Base-by-base conservation (phyloP, 164 flowering plant genomes). In the Akebia trifoliata region DNA sequence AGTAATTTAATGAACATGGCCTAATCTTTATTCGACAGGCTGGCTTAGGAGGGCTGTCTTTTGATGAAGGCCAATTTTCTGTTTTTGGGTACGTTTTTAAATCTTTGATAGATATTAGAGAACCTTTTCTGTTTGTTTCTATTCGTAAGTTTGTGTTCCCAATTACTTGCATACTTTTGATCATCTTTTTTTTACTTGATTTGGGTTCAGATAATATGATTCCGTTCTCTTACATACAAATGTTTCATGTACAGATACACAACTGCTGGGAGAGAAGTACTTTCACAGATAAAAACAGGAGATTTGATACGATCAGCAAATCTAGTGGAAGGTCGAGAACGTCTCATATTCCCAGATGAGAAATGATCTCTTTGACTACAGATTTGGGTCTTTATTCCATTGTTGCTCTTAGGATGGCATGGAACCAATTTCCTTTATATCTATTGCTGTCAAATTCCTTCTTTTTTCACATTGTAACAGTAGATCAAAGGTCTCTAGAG, bases 21-120 rank as follows among this genome's bases (percentile, higher is more conserved):
- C 46, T 4, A 47, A 42, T 38, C 29, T 54, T 53, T 50, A 12
- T 17, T 59, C 59, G 35, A 11, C 78, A 89, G 98, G 69, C 98
- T 65, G 98, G 98, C 65, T 67, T 92, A 52, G 98, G 98, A 69
- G 98, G 98, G 25, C 34, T 92, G 51, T 86, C 98, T 32, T 92
- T 92, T 61, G 98, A 92, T 42, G 98, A 92, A 78, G 98, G 95
- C 17, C 96, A 92, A 69, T 92, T 92, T 81, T 85, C 98, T 54
- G 98, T 92, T 39, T 82, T 92, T 47, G 98, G 98, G 98, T 92
- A 83, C 46, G 76, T 17, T 31, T 22, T 54, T 32, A 9, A 10
- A 21, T 46, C 32, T 26, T 14, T 21, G 8, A 24, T n/a, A n/a
- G n/a, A n/a, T n/a, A n/a, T n/a, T n/a, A 11, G 34, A 35, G 18